Percentiles rank a stretch among this genome's conserved stretches.
phyloP scores from a whole-genome alignment of 345 rosid species.

The Brassica carinata region DNA sequence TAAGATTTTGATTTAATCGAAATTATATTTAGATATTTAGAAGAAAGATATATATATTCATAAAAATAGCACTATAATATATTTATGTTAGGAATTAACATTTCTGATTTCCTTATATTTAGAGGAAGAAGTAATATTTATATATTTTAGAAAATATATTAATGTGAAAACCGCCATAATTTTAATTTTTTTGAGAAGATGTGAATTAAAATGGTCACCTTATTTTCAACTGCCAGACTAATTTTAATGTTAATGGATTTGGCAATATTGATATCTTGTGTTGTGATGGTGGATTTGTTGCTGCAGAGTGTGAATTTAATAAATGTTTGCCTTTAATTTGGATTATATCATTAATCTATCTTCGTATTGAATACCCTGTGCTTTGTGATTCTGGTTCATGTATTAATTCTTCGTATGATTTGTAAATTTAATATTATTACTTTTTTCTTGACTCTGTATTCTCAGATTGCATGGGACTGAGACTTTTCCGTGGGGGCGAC shows the following conservation, averaged over 20 bases:
- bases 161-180: too few relatives aligned
- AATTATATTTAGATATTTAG: too few relatives aligned
- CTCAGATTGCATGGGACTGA: slow-evolving; percentile 74
- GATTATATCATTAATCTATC: slow-evolving; percentile 5
- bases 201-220: too few relatives aligned
- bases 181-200: too few relatives aligned
- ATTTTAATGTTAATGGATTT: neutral
- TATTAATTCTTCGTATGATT: slow-evolving; percentile 13
- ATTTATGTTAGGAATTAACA: neutral
- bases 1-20: neutral
- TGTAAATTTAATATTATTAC: slow-evolving; percentile 8
- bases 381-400: slow-evolving; percentile 6
- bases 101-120: neutral
- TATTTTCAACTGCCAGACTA: neutral
- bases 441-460: slow-evolving; percentile 26
- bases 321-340: slow-evolving; percentile 7
- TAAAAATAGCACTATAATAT: too few relatives aligned
- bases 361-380: slow-evolving; percentile 32
- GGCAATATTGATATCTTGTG: neutral
- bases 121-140: too few relatives aligned
- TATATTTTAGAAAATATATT: too few relatives aligned
- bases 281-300: slow-evolving; percentile 4
- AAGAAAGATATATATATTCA: neutral
- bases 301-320: slow-evolving; percentile 24
- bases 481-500: slow-evolving; percentile 66